Evolutionary conservation across 2,329 filamentous ascomycete genomes (phyloP), one percentile per base, ranked within the genome.

Genomic region (Thelonectria olida): DNA sequence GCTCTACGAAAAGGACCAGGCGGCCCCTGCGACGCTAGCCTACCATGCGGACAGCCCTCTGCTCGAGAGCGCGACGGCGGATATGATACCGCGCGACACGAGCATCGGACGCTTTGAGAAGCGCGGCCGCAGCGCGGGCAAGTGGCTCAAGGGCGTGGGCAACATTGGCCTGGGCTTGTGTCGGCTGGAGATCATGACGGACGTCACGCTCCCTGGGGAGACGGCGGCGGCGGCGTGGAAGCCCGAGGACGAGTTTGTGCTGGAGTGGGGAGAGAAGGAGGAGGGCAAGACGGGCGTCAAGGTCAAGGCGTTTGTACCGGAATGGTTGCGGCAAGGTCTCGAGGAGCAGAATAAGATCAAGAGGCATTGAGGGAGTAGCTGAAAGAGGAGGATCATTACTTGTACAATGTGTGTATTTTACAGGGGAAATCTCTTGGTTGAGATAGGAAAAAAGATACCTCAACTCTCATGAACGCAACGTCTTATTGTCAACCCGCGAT

Each of bases 91-190:
- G 2, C 65, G 74, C 12, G 79, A 80, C 57, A 82, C 79, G 51
- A 83, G 77, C 59, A 87, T 89, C 67, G 81, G 79, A 2, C 79
- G 84, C 19, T 76, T 77, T 13, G 84, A 74, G 66, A 85, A 84
- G 78, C 83, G 81, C 75, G 85, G 90, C 72, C 88, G 93, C 68
- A 90, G 88, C 63, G 89, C 90, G 0, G 96, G 95, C 42, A 97
- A 92, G 74, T 94, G 92, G 81, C 82, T 98, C 53, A 82, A 81
- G 28, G 90, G 92, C 0, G 82, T 95, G 13, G 95, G 94, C 1
- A 97, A 97, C 73, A 79, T 98, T 27, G 96, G 96, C 1, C 81
- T 99, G 53, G 95, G 89, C 2, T 79, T 97, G 67, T 97, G 95
- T 74, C 88, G 95, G 23, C 78, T 98, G 68, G 93, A 97, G 79